Evolutionary conservation across 202 grass and related monocot species (phyloP).

Genomic region (Cymbopogon flexuosus): DNA sequence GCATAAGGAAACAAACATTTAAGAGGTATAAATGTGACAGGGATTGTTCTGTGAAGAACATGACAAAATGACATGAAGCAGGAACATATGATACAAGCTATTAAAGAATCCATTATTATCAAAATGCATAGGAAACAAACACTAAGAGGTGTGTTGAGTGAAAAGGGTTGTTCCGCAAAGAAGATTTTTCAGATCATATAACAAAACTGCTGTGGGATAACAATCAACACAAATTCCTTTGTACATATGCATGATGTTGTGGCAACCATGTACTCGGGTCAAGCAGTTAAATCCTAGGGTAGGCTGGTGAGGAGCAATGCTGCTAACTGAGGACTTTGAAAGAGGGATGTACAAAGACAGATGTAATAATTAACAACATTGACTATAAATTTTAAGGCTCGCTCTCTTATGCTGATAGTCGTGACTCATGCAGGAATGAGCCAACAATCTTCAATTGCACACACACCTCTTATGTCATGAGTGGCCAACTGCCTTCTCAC

Average conservation of each 20-base stretch:
- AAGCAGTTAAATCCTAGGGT: background rate
- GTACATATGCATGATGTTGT: background rate
- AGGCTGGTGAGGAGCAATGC: background rate
- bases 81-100: background rate
- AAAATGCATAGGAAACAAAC: conserved; percentile 13
- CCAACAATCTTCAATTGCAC: background rate
- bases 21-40: background rate
- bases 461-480: background rate
- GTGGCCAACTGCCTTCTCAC: background rate
- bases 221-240: background rate
- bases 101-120: background rate
- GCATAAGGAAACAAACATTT: background rate
- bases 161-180: background rate
- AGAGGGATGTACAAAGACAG: background rate
- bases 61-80: conserved; percentile 18
- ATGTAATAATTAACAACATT: background rate
- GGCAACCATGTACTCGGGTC: background rate
- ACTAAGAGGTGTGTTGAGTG: background rate
- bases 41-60: conserved; percentile 10
- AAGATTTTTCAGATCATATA: background rate
- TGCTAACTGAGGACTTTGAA: background rate
- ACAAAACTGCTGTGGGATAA: background rate
- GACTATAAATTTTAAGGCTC: background rate
- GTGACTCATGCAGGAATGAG: background rate
- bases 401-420: background rate